These are phyloP conservation scores for Sorghum bicolor DNA, from an alignment of 176 grass and related monocot genomes.

Conservation along the genomic window DNA sequence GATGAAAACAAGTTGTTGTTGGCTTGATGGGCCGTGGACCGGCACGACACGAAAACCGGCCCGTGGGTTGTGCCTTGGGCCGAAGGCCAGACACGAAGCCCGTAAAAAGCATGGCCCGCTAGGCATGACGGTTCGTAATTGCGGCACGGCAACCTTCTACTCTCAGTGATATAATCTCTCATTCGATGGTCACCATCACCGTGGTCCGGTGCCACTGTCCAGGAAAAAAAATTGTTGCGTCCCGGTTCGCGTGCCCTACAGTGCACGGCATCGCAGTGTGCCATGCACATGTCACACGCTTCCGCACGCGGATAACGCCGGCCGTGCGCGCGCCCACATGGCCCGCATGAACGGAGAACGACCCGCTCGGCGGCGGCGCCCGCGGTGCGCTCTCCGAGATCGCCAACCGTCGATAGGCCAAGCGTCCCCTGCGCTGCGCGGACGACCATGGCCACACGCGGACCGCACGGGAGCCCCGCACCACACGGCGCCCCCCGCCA, in stretches of 20 bases:
- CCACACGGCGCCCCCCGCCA: not conserved
- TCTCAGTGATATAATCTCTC: too few relatives aligned
- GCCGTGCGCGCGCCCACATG: not conserved
- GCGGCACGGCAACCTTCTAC: too few relatives aligned
- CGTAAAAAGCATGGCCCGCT: too few relatives aligned
- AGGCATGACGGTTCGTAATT: too few relatives aligned
- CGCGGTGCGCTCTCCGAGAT: not conserved
- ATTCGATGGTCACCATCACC: not conserved
- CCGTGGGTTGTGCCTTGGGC: too few relatives aligned
- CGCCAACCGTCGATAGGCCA: not conserved
- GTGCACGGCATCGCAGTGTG: slow-evolving; percentile 15
- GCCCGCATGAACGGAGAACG: not conserved
- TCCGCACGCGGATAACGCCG: not conserved
- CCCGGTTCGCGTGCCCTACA: not conserved
- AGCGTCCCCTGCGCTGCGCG: not conserved
- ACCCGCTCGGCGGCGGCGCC: not conserved
- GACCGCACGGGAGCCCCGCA: not conserved
- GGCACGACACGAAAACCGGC: too few relatives aligned
- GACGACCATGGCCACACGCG: not conserved
- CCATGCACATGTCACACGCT: not conserved
- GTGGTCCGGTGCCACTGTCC: not conserved
- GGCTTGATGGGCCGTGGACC: too few relatives aligned
- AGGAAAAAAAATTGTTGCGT: not conserved
- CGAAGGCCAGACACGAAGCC: too few relatives aligned
- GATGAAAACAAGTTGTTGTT: too few relatives aligned